Evolutionary conservation across 1,139 yeast genomes (phyloP), one percentile per base, ranked within the genome.

Genomic region (Zygosaccharomyces pseudobailii): DNA sequence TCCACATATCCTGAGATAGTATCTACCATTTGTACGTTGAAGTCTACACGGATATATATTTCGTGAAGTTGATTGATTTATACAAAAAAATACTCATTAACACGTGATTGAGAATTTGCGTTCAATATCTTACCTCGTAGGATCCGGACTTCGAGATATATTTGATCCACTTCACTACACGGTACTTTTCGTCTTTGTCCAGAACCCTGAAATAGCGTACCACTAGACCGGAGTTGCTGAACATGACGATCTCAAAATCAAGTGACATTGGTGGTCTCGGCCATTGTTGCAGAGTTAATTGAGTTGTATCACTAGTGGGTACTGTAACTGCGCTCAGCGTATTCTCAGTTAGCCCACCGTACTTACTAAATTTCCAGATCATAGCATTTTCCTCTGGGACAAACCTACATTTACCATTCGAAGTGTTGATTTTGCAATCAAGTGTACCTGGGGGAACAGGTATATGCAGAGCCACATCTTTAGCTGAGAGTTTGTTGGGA

Each of bases 111-210:
- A 8, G 5, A 2, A 19, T 25, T 21, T 17, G 17, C 4, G 6
- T 27, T 50, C 62, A 84, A 53, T 81, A 81, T 49, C 96, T 71
- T 10, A 87, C 75, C 53, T 88, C 96, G 58, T 87, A 88, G 5
- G 86, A 78, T 0, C 96, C 96, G 0, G 90, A 82, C 53, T 75
- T 78, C 1, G 90, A 77, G 19, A 78, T 66, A 64, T 90, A 90
- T 58, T 87, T 79, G 39, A 89, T 94, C 95, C 95, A 89, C 63
- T 90, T 90, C 20, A 87, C 81, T 1, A 95, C 82, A 40, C 78
- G 71, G 67, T 87, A 85, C 51, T 79, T 80, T 7, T 77, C 57
- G 17, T 57, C 51, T 58, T 74, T 78, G 60, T 87, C 96, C 31
- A 72, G 73, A 2, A 90, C 84, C 62, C 80, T 80, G 57, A 90